phyloP scores from a whole-genome alignment of 305 asterid genomes.

The Fraxinus albicans region DNA sequence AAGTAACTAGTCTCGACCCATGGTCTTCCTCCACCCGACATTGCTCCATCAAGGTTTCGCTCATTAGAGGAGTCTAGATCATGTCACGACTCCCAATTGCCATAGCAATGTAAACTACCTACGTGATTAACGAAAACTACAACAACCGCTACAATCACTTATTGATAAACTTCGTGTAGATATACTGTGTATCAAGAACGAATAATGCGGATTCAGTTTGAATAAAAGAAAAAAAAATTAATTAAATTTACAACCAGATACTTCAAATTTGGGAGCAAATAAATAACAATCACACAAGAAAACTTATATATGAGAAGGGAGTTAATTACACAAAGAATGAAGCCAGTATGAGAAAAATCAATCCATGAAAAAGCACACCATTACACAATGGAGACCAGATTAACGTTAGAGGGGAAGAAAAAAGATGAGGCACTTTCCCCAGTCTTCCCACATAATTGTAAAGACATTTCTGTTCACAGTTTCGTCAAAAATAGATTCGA shows the following conservation, averaged over 20 bases:
- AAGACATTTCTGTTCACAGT: constrained; percentile 22
- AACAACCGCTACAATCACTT: neutral
- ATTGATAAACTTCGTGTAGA: neutral
- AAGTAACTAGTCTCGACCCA: neutral
- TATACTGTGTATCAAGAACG: neutral
- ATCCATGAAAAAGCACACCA: constrained; percentile 19
- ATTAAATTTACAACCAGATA: neutral
- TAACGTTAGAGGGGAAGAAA: constrained; percentile 24
- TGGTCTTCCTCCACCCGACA: neutral
- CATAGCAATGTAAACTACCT: too few species aligned
- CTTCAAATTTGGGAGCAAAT: neutral
- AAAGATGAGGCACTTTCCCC: constrained; percentile 24
- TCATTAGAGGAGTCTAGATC: neutral
- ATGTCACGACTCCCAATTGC: neutral
- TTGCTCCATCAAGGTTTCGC: neutral
- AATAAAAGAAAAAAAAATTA: neutral
- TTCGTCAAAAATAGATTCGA: constrained; percentile 26
- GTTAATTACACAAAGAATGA: constrained; percentile 58
- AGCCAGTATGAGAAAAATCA: constrained; percentile 10
- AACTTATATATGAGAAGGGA: neutral
- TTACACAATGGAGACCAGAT: constrained; percentile 27
- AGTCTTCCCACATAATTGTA: constrained; percentile 28
- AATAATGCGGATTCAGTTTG: neutral
- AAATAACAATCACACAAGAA: neutral
- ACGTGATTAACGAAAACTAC: too few species aligned